These are phyloP conservation scores for Fusarium ambrosium DNA, from an alignment of 2,329 filamentous ascomycete genomes.

Conservation along the genomic window DNA sequence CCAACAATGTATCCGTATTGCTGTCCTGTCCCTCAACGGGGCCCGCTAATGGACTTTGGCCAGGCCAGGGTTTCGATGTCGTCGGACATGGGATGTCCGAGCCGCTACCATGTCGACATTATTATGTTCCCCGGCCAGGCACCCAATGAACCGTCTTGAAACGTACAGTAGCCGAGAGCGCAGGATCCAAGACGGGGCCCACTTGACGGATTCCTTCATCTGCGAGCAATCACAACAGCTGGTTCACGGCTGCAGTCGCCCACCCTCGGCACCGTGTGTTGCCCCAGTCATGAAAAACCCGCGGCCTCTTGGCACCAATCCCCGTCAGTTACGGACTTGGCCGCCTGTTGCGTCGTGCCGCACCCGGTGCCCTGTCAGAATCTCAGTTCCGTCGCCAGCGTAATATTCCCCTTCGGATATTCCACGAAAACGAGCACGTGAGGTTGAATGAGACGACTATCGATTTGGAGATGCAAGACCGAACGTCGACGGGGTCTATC, in stretches of 20 bases:
- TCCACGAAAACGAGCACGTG: not conserved
- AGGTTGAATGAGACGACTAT: not conserved
- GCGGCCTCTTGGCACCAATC: constrained; percentile 11
- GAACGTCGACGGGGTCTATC: not conserved
- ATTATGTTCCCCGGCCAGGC: constrained; percentile 9
- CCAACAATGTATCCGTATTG: not conserved
- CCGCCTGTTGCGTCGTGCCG: constrained; percentile 20
- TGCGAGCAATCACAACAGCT: constrained; percentile 22
- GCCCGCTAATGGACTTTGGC: constrained; percentile 5
- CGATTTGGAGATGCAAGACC: not conserved
- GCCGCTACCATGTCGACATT: not conserved
- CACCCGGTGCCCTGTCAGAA: constrained; percentile 12
- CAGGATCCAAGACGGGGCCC: constrained; percentile 33
- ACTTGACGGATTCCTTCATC: constrained; percentile 37
- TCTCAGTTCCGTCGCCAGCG: not conserved
- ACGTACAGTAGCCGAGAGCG: constrained; percentile 22
- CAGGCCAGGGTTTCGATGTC: constrained; percentile 6
- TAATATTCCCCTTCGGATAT: not conserved
- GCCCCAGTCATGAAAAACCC: constrained; percentile 1
- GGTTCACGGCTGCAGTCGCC: constrained; percentile 23
- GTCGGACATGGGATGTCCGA: constrained; percentile 8
- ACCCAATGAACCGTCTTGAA: constrained; percentile 42
- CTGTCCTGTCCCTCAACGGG: not conserved
- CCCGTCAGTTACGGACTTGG: constrained; percentile 27
- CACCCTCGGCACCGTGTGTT: constrained; percentile 28